These are phyloP conservation scores for Penicillium bialowiezense DNA, from an alignment of 495 filamentous ascomycete genomes.

Conservation along the genomic window DNA sequence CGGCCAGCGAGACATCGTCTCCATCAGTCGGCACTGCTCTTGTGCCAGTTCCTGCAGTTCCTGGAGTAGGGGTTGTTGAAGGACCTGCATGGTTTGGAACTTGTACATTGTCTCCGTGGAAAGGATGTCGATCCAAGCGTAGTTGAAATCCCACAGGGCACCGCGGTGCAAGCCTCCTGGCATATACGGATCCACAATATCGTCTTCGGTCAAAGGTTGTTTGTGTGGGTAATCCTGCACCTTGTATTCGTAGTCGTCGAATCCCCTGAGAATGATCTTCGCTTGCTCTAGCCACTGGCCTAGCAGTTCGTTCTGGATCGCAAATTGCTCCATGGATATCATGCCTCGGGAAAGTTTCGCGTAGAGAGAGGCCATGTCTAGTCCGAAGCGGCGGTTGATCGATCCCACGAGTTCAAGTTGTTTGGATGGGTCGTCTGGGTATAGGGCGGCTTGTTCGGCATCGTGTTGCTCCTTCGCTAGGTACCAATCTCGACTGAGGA, in stretches of 20 bases:
- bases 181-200: constrained; percentile 70
- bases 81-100: constrained; percentile 59
- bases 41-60: constrained; percentile 61
- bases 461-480: constrained; percentile 61
- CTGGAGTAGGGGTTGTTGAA: constrained; percentile 47
- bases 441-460: constrained; percentile 49
- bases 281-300: constrained; percentile 51
- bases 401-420: constrained; percentile 65
- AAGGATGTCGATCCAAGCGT: constrained; percentile 72
- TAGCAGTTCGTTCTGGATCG: constrained; percentile 56
- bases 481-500: constrained; percentile 80
- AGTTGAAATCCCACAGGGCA: constrained; percentile 69
- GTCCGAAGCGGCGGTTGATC: constrained; percentile 67
- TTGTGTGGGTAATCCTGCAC: constrained; percentile 57
- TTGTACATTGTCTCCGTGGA: constrained; percentile 77
- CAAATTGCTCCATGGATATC: constrained; percentile 64
- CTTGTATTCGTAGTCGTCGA: constrained; percentile 55
- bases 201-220: constrained; percentile 51
- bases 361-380: constrained; percentile 78
- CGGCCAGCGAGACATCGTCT: constrained; percentile 72
- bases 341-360: constrained; percentile 61
- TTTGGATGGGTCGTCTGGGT: constrained; percentile 61
- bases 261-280: constrained; percentile 55
- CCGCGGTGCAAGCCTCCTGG: constrained; percentile 64
- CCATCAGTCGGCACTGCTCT: constrained; percentile 71